Conservation (phyloP, 1,284 basidiomycete genomes). For the Ustilago shanxiensis region DNA sequence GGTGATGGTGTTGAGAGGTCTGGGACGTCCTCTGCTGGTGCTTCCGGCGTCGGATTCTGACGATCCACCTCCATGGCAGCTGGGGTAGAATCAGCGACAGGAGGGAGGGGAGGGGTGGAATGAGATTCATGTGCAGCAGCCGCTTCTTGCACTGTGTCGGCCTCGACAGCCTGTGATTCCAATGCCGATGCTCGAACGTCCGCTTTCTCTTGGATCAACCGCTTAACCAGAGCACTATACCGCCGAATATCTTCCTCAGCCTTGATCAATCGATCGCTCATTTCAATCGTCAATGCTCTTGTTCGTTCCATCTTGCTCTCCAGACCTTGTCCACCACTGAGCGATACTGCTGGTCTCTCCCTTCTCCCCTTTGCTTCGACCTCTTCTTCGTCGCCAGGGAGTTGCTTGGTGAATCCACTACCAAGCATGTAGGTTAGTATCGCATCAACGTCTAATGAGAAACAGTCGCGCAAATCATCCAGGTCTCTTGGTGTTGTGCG, state of each 20-base stretch:
- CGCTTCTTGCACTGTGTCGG: neutral
- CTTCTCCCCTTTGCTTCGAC: neutral
- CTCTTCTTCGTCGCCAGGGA: slow-evolving; percentile 11
- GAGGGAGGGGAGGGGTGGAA: neutral
- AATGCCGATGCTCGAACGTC: neutral
- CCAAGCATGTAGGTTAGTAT: slow-evolving; percentile 41
- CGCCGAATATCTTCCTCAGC: slow-evolving; percentile 36
- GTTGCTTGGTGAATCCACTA: slow-evolving; percentile 21
- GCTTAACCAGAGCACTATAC: slow-evolving; percentile 22
- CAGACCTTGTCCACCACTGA: neutral
- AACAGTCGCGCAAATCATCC: slow-evolving; percentile 50
- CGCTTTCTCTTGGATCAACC: slow-evolving; percentile 6
- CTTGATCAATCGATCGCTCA: slow-evolving; percentile 42
- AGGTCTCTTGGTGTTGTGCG: slow-evolving; percentile 47
- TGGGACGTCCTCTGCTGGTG: neutral
- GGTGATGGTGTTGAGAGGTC: slow-evolving; percentile 5
- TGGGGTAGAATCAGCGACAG: neutral
- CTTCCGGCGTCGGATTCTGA: neutral
- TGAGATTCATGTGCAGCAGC: neutral
- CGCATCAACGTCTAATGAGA: slow-evolving; percentile 39
- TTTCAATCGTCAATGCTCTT: slow-evolving; percentile 38
- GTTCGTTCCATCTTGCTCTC: slow-evolving; percentile 42
- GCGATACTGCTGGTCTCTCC: neutral
- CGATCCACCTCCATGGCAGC: neutral
- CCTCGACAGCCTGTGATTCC: neutral